phyloP scores from a whole-genome alignment of 345 rosid species.

The Trapa incisa region DNA sequence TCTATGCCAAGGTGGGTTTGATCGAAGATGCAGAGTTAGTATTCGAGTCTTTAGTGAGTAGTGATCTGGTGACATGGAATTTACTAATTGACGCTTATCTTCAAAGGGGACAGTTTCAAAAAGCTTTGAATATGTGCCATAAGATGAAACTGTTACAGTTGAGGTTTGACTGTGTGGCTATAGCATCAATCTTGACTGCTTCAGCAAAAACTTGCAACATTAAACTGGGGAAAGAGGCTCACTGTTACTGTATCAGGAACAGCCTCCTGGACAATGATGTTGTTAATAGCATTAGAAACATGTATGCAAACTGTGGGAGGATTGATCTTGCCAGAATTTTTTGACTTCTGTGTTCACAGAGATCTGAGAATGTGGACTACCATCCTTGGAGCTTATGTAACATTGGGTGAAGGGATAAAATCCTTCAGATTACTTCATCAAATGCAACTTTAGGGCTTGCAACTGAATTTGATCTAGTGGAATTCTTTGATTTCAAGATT shows the following conservation, averaged over 20 bases:
- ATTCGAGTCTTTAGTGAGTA: conserved; percentile 34
- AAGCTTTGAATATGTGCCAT: conserved; percentile 40
- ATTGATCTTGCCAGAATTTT: conserved; percentile 34
- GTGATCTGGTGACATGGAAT: conserved; percentile 76
- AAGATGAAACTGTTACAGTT: conserved; percentile 38
- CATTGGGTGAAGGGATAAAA: conserved; percentile 38
- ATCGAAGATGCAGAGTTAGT: conserved; percentile 53
- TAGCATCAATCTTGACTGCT: conserved; percentile 44
- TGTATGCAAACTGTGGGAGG: conserved; percentile 57
- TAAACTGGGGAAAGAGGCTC: conserved; percentile 46
- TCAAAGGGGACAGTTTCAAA: conserved; percentile 28
- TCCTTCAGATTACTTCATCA: conserved; percentile 53
- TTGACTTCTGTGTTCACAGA: conserved; percentile 28
- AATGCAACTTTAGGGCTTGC: conserved; percentile 62
- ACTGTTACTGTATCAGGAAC: conserved; percentile 56
- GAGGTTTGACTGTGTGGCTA: conserved; percentile 58
- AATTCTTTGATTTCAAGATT: conserved; percentile 32
- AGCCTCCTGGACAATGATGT: conserved; percentile 30
- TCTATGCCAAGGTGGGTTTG: conserved; percentile 59
- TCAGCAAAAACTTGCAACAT: conserved; percentile 30
- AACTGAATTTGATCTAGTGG: conserved; percentile 54
- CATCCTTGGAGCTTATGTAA: conserved; percentile 50
- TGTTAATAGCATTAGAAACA: conserved; percentile 31
- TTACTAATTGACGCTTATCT: conserved; percentile 55
- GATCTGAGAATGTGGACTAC: conserved; percentile 58